These are phyloP conservation scores for Naganishia vaughanmartiniae DNA, from an alignment of 768 basidiomycete genomes.

Conservation along the genomic window DNA sequence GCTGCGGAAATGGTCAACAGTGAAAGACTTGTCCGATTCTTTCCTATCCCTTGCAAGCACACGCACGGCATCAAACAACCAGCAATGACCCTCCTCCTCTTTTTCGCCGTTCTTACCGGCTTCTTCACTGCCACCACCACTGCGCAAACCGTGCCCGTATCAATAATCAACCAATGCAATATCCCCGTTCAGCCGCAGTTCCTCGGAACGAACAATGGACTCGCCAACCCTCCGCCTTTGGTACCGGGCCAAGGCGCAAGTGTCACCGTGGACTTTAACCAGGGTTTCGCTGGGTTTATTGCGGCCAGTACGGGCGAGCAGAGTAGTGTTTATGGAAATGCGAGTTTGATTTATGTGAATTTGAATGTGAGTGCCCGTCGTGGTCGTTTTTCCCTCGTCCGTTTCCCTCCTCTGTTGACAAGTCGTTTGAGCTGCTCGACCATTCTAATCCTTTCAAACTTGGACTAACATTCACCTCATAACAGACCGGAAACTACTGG, in stretches of 20 bases:
- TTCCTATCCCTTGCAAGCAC: no score
- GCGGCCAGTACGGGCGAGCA: slow-evolving; percentile 1
- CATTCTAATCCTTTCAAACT: no score
- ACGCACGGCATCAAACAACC: no score
- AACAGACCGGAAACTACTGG: slow-evolving; percentile 22
- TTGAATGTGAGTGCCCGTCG: slow-evolving; percentile 12
- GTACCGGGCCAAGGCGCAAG: neutral
- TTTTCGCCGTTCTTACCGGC: neutral
- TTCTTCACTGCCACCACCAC: neutral
- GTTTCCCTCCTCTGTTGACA: neutral
- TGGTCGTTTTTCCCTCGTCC: neutral
- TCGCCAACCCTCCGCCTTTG: slow-evolving; percentile 9
- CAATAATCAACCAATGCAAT: slow-evolving; percentile 20
- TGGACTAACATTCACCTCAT: no score
- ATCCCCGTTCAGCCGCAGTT: slow-evolving; percentile 6
- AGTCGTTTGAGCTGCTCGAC: no score
- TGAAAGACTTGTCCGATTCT: no score
- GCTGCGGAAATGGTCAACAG: no score
- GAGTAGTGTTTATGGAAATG: neutral
- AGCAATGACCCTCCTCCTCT: neutral
- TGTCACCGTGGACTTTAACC: neutral
- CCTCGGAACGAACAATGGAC: slow-evolving; percentile 10
- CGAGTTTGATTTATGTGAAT: slow-evolving; percentile 24
- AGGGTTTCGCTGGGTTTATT: neutral
- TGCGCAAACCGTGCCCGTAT: neutral